Percentiles rank a stretch among this genome's conserved stretches.
These are phyloP conservation scores for Alternaria sp. DNA, from an alignment of 2,329 filamentous ascomycete species.

Conservation along the genomic window DNA sequence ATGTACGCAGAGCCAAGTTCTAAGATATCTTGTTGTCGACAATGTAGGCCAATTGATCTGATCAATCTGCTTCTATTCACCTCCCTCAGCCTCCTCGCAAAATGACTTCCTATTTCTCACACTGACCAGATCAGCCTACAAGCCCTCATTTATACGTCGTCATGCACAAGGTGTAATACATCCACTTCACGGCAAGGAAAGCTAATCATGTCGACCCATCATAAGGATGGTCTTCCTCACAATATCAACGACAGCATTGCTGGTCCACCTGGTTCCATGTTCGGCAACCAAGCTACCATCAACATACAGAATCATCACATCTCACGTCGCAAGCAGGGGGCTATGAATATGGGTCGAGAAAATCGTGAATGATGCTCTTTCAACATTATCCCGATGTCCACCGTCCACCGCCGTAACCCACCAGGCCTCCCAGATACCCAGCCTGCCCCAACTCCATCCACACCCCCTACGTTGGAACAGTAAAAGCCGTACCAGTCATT, in stretches of 20 bases:
- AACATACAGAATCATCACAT: background rate
- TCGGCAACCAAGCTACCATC: background rate
- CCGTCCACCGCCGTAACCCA: slow-evolving; percentile 4
- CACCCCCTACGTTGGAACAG: slow-evolving; percentile 9
- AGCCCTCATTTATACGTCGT: background rate
- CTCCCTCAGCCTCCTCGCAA: background rate
- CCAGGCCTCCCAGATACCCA: background rate
- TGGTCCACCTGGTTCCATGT: background rate
- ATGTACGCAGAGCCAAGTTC: too few species aligned
- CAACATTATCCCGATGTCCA: slow-evolving; percentile 10
- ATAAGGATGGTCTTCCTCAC: background rate
- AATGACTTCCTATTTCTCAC: background rate
- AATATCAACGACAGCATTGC: background rate
- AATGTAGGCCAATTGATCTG: background rate
- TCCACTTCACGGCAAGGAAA: background rate
- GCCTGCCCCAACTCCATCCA: background rate
- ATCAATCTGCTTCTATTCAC: background rate
- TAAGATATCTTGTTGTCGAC: too few species aligned
- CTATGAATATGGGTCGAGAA: slow-evolving; percentile 22
- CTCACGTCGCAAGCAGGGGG: background rate
- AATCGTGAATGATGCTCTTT: slow-evolving; percentile 30
- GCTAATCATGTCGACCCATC: background rate
- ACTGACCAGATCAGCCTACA: background rate
- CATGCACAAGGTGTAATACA: background rate
- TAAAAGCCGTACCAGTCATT: slow-evolving; percentile 15